Conservation (phyloP, 2,329 filamentous ascomycete genomes). For the Pezicula rhizophila region DNA sequence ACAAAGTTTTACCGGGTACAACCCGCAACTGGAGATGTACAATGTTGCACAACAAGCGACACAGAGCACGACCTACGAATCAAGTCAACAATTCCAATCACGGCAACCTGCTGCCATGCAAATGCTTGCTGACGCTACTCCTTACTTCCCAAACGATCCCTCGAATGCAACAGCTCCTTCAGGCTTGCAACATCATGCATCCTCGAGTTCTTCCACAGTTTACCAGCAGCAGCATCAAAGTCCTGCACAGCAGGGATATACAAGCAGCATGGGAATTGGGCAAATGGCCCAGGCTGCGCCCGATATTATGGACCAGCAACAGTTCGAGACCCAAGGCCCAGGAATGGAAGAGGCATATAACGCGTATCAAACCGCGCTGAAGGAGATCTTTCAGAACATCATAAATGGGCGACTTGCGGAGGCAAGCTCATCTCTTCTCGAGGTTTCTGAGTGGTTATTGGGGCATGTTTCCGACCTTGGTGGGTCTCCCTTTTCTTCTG, state of each 20-base stretch:
- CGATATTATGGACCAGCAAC: constrained; percentile 50
- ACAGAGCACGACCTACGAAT: constrained; percentile 65
- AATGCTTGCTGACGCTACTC: constrained; percentile 67
- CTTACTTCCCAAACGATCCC: constrained; percentile 69
- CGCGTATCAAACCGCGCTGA: constrained; percentile 55
- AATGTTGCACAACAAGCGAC: constrained; percentile 60
- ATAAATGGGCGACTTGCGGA: constrained; percentile 53
- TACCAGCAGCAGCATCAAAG: constrained; percentile 48
- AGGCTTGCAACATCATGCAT: constrained; percentile 43
- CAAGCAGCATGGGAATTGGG: constrained; percentile 41
- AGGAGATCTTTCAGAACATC: constrained; percentile 56
- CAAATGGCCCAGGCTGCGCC: constrained; percentile 38
- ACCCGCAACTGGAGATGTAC: constrained; percentile 66
- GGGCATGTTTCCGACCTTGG: constrained; percentile 60
- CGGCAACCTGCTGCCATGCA: constrained; percentile 74
- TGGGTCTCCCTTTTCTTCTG: constrained; percentile 37
- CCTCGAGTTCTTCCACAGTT: constrained; percentile 51
- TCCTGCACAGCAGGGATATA: constrained; percentile 45
- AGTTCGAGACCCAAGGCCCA: constrained; percentile 44
- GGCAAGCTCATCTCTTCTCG: constrained; percentile 50
- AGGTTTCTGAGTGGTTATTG: constrained; percentile 61
- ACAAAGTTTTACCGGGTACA: constrained; percentile 52
- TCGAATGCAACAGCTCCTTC: constrained; percentile 54
- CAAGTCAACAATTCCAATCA: constrained; percentile 64
- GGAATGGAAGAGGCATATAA: constrained; percentile 62